phyloP scores from a whole-genome alignment of 225 moss, liverwort and hornwort genomes.

The Straminergon stramineum region DNA sequence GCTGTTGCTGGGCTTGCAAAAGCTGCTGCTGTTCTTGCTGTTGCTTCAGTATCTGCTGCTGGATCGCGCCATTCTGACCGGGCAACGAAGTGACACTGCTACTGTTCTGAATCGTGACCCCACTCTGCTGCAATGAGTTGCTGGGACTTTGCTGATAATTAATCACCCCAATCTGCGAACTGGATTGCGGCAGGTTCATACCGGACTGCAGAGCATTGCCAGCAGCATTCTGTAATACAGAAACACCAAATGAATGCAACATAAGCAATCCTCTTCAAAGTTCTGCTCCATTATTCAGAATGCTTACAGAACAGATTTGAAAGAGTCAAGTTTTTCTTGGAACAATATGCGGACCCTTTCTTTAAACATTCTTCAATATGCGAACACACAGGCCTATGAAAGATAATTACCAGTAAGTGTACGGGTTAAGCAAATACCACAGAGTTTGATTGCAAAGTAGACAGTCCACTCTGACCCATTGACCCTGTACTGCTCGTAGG shows the following conservation, averaged over 20 bases:
- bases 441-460: slow-evolving; percentile 17
- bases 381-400: background rate
- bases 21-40: slow-evolving; percentile 88
- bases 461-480: slow-evolving; percentile 49
- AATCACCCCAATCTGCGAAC: slow-evolving; percentile 34
- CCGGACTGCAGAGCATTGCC: slow-evolving; percentile 36
- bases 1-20: slow-evolving; percentile 71
- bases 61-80: slow-evolving; percentile 45
- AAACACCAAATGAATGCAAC: background rate
- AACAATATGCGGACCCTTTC: background rate
- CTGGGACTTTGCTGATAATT: slow-evolving; percentile 49
- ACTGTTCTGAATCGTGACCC: slow-evolving; percentile 42
- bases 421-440: background rate
- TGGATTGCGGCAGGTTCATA: slow-evolving; percentile 49
- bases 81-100: slow-evolving; percentile 40
- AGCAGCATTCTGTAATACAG: slow-evolving; percentile 37
- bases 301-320: background rate
- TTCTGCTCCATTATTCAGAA: background rate
- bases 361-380: background rate
- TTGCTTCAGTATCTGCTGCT: slow-evolving; percentile 57
- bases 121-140: slow-evolving; percentile 63
- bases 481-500: slow-evolving; percentile 49
- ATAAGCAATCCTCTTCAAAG: background rate
- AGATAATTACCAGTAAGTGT: background rate
- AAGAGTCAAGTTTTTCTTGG: background rate